Base-by-base conservation (phyloP, 2,329 filamentous ascomycete genomes). In the Chaetomium olivaceum region DNA sequence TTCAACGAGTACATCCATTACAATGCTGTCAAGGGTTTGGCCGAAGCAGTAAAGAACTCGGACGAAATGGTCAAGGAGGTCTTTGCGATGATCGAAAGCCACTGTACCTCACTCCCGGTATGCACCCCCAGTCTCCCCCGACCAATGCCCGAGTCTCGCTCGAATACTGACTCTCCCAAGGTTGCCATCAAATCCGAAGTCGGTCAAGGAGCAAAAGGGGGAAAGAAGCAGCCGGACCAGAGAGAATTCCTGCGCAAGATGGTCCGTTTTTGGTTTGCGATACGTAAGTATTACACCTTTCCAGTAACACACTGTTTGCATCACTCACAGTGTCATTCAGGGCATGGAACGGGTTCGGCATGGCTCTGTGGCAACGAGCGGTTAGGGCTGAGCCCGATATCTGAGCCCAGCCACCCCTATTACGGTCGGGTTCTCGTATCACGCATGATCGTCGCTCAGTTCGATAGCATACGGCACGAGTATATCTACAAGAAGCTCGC, bases 201-300 rank as follows among this genome's bases (percentile, higher is more conserved):
- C 19, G n/a, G 16, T n/a, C 25, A 55, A 21, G 60, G 59, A 14
- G 69, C 67, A 0, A 55, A 76, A 63, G 64, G 73, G 0, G 67
- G 16, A 4, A 52, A 7, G 19, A 63, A 70, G 1, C 66, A 71
- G 23, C 50, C 36, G 9, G 66, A 71, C 16, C 76, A 80, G 43
- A 73, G 75, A 31, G 62, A 69, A 0, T 76, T 84, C 4, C 63
- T 85, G n/a, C 64, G 67, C 1, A 77, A 77, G 11, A 74, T 81
- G 3, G 79, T 84, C 25, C 71, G 73, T 6, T 69, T 85, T 1
- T 82, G 81, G 79, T 81, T 83, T 68, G 79, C 79, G 3, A 78
- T 79, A 12, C 76, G 83, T 85, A 70, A 71, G 82, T 76, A 1
- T 8, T 12, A 2, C n/a, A 2, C 27, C 31, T 12, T 14, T 3